Evolutionary conservation across 139 green algal genomes (phyloP).

Genomic region (Monoraphidium neglectum): DNA sequence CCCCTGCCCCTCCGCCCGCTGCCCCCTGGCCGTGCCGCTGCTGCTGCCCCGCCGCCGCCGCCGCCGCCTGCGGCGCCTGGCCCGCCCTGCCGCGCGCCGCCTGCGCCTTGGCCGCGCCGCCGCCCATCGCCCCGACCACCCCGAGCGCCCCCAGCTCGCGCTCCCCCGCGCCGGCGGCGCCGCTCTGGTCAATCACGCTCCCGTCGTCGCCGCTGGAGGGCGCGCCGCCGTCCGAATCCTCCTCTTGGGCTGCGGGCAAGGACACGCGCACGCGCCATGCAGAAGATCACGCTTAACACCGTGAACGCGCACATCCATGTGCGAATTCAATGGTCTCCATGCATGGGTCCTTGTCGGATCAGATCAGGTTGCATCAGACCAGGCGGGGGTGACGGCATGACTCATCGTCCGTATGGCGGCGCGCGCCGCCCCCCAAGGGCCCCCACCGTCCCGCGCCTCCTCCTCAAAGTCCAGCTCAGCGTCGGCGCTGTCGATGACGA

Average conservation of each 20-base stretch:
- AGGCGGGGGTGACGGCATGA: no score
- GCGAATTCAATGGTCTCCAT: no score
- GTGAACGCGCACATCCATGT: no score
- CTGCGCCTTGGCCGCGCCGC: constrained; percentile 20
- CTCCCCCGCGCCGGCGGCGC: neutral
- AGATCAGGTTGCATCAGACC: no score
- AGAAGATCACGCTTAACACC: no score
- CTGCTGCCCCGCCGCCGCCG: neutral
- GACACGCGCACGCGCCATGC: neutral
- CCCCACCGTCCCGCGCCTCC: constrained; percentile 42
- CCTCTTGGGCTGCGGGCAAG: neutral
- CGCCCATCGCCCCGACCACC: constrained; percentile 25
- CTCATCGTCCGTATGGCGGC: no score
- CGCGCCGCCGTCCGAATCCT: neutral
- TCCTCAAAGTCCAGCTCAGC: constrained; percentile 88
- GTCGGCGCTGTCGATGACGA: constrained; percentile 76
- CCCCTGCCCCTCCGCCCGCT: constrained; percentile 1
- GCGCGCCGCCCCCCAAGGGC: no score
- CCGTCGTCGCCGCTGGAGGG: constrained; percentile 48
- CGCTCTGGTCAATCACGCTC: constrained; percentile 53
- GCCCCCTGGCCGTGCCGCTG: neutral
- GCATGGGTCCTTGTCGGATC: no score
- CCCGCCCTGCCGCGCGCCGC: neutral
- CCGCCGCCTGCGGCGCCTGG: constrained; percentile 3
- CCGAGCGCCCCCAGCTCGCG: constrained; percentile 3